Evolutionary conservation across 164 flowering plant species (phyloP).

Genomic region (Magnolia changhungtana): DNA sequence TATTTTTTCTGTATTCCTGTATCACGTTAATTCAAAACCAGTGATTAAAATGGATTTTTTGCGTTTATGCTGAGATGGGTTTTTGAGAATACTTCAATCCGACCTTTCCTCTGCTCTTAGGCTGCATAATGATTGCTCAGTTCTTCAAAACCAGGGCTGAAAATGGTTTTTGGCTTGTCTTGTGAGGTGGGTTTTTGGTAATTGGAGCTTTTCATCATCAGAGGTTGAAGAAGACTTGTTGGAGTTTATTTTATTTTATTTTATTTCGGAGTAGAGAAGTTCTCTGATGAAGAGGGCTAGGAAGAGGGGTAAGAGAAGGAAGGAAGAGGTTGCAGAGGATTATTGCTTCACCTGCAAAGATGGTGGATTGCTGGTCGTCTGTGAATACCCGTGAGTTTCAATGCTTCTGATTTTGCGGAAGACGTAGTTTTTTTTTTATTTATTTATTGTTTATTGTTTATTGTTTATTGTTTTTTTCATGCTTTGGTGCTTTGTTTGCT

Average conservation of each 20-base stretch:
- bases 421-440: not conserved
- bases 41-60: not conserved
- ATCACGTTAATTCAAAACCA: not conserved
- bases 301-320: slow-evolving; percentile 23
- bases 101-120: not conserved
- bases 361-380: slow-evolving; percentile 36
- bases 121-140: not conserved
- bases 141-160: not conserved
- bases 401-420: not conserved
- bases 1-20: not conserved
- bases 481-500: not conserved
- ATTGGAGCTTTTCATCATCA: not conserved
- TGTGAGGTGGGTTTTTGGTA: not conserved
- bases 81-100: not conserved
- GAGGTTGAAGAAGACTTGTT: not conserved
- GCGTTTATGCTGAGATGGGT: not conserved
- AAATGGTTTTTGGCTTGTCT: not conserved
- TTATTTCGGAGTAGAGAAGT: not conserved
- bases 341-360: slow-evolving; percentile 54
- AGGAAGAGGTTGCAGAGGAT: slow-evolving; percentile 42
- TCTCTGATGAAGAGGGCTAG: not conserved
- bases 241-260: slow-evolving; percentile 52
- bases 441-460: too few species aligned
- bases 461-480: too few species aligned
- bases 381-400: slow-evolving; percentile 38